Percentiles rank a stretch among this genome's conserved stretches.
phyloP scores from a whole-genome alignment of 169 alveolate genomes.

The Plasmodium gallinaceum region DNA sequence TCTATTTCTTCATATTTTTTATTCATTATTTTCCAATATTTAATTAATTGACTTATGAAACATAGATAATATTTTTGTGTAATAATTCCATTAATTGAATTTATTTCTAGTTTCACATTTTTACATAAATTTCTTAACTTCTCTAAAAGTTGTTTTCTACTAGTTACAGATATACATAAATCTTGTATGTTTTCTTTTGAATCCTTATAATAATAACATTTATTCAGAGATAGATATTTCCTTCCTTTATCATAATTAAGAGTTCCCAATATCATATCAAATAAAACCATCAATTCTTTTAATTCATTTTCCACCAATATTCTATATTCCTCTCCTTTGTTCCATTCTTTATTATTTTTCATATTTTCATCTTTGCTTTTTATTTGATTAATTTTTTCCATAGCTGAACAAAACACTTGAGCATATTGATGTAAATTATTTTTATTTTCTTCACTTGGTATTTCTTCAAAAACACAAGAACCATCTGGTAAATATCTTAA shows the following conservation, averaged over 20 bases:
- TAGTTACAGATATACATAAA: slow-evolving; percentile 43
- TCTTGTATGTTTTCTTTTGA: slow-evolving; percentile 60
- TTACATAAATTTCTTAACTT: slow-evolving; percentile 44
- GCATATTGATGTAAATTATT: slow-evolving; percentile 74
- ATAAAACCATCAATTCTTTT: slow-evolving; percentile 70
- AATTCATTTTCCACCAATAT: slow-evolving; percentile 44
- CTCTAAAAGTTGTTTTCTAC: slow-evolving; percentile 40
- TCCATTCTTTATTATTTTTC: slow-evolving; percentile 65
- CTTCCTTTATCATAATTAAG: slow-evolving; percentile 67
- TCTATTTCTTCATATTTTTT: slow-evolving; percentile 55
- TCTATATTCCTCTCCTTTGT: slow-evolving; percentile 61
- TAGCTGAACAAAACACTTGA: slow-evolving; percentile 45
- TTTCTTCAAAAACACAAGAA: slow-evolving; percentile 63
- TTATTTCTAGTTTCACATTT: slow-evolving; percentile 24
- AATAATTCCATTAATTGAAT: slow-evolving; percentile 62
- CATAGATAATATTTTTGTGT: slow-evolving; percentile 68
- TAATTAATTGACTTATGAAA: slow-evolving; percentile 50
- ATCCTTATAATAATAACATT: slow-evolving; percentile 52
- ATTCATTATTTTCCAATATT: slow-evolving; percentile 64
- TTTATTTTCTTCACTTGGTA: slow-evolving; percentile 61
- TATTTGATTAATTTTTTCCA: slow-evolving; percentile 19
- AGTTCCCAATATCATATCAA: slow-evolving; percentile 67
- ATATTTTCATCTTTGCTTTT: slow-evolving; percentile 6
- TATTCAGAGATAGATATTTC: slow-evolving; percentile 48
- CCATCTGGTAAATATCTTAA: slow-evolving; percentile 83